phyloP scores from a whole-genome alignment of 345 rosid species.

The Camelina laxa region DNA sequence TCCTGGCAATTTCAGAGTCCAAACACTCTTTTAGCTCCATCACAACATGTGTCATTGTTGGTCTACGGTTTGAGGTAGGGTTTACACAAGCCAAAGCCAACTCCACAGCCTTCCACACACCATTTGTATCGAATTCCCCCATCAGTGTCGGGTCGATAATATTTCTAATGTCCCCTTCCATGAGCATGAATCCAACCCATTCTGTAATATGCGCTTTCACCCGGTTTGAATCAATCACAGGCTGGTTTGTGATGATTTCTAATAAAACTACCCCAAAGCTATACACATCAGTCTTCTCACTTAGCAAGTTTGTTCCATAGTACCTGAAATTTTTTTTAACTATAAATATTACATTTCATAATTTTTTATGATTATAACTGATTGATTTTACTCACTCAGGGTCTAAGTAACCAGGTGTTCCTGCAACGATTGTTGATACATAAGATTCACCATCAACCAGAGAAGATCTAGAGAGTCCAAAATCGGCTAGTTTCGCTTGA shows the following conservation, averaged over 20 bases:
- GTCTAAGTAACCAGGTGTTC: constrained; percentile 61
- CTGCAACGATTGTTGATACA: constrained; percentile 53
- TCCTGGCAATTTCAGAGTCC: constrained; percentile 43
- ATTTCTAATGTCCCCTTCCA: constrained; percentile 47
- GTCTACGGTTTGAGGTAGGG: constrained; percentile 43
- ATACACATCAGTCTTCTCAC: constrained; percentile 52
- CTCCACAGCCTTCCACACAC: constrained; percentile 56
- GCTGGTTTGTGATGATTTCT: constrained; percentile 47
- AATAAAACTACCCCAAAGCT: constrained; percentile 57
- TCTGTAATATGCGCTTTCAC: constrained; percentile 36
- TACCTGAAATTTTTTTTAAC: constrained; percentile 29
- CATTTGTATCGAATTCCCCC: constrained; percentile 45
- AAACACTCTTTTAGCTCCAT: constrained; percentile 49
- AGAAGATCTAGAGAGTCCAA: constrained; percentile 58
- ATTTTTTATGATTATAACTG: neutral
- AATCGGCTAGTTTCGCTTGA: constrained; percentile 67
- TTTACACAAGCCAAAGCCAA: constrained; percentile 56
- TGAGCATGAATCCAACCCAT: constrained; percentile 47
- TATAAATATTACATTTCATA: neutral
- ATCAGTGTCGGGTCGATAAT: constrained; percentile 49
- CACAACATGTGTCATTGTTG: constrained; percentile 46
- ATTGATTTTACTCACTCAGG: constrained; percentile 51
- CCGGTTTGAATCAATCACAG: constrained; percentile 27
- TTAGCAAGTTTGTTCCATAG: constrained; percentile 40
- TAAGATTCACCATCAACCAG: constrained; percentile 40